A percentile compares a stretch with the other conserved stretches of the same genome.
phyloP scores from a whole-genome alignment of 768 basidiomycete species.

The Roridomyces roridus region DNA sequence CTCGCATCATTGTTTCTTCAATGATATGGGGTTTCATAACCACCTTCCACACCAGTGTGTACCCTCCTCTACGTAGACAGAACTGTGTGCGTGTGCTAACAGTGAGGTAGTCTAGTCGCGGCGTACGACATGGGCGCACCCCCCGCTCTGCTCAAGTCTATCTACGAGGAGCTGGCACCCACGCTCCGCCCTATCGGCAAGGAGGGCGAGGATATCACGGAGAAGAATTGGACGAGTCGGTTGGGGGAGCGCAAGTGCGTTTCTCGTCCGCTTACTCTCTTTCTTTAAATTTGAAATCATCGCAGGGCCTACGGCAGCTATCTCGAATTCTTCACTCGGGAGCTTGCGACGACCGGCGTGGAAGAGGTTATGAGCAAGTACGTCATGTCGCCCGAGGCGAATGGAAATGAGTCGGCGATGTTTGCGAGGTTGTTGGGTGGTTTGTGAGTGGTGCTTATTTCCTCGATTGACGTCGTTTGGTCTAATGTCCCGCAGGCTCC shows the following conservation, averaged over 20 bases:
- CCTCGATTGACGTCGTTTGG: not conserved
- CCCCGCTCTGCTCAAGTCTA: slow-evolving; percentile 37
- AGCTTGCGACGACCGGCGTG: slow-evolving; percentile 4
- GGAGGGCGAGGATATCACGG: slow-evolving; percentile 32
- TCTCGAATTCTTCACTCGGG: slow-evolving; percentile 8
- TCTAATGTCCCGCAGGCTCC: too few relatives aligned
- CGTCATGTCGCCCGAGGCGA: slow-evolving; percentile 20
- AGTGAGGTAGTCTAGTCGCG: slow-evolving; percentile 40
- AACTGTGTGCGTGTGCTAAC: too few relatives aligned
- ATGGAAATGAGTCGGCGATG: slow-evolving; percentile 17
- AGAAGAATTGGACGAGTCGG: slow-evolving; percentile 39
- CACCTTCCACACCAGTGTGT: slow-evolving; percentile 52
- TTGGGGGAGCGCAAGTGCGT: slow-evolving; percentile 44
- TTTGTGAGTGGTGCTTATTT: slow-evolving; percentile 2
- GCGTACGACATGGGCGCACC: slow-evolving; percentile 50
- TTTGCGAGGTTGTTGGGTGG: slow-evolving; percentile 14
- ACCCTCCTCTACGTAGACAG: not conserved
- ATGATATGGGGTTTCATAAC: slow-evolving; percentile 44
- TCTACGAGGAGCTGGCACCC: slow-evolving; percentile 38
- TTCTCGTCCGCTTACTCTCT: not conserved
- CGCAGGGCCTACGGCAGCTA: slow-evolving; percentile 20
- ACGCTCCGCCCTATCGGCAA: slow-evolving; percentile 34
- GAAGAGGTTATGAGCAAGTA: not conserved
- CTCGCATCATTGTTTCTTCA: slow-evolving; percentile 45
- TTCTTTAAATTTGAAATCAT: not conserved